Evolutionary conservation across 768 basidiomycete species (phyloP).

Genomic region (Cystoderma amianthinum): DNA sequence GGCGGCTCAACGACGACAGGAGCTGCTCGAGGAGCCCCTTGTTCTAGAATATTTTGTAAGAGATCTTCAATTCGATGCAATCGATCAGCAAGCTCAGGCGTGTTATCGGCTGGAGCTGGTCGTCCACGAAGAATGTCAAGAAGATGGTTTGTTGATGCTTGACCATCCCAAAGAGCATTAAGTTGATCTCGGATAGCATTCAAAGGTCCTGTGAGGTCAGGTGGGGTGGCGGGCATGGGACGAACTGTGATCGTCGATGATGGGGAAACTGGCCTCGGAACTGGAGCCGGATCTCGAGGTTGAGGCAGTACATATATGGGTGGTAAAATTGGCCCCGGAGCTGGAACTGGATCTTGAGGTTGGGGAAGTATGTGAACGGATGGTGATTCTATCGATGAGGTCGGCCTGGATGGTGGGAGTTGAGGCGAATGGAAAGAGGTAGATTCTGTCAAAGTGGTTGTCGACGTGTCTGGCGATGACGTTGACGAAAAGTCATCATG

Average conservation of each 20-base stretch:
- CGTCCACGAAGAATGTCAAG: slow-evolving; percentile 57
- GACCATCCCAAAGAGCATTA: slow-evolving; percentile 53
- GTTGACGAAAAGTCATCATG: slow-evolving; percentile 23
- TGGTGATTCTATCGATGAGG: not conserved
- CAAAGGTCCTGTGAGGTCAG: slow-evolving; percentile 46
- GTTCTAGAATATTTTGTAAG: slow-evolving; percentile 29
- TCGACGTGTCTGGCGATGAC: slow-evolving; percentile 13
- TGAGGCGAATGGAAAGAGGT: slow-evolving; percentile 12
- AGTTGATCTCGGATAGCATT: slow-evolving; percentile 54
- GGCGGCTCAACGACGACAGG: slow-evolving; percentile 8
- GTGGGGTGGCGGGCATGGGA: slow-evolving; percentile 20
- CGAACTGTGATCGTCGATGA: slow-evolving; percentile 27
- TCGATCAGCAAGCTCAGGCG: slow-evolving; percentile 31
- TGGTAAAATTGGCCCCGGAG: slow-evolving; percentile 7
- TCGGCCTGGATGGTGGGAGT: slow-evolving; percentile 26
- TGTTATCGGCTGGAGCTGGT: slow-evolving; percentile 28
- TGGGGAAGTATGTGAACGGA: not conserved
- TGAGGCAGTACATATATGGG: too few species aligned
- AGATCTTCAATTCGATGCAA: slow-evolving; percentile 40
- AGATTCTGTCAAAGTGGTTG: slow-evolving; percentile 3
- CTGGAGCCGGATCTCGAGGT: slow-evolving; percentile 1
- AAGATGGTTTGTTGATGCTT: slow-evolving; percentile 50
- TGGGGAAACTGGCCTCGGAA: slow-evolving; percentile 6
- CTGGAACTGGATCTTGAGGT: not conserved
- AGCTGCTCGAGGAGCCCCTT: slow-evolving; percentile 16